Evolutionary conservation across 371 early-diverging fungal genomes (phyloP).

Genomic region (Lichtheimia ornata): DNA sequence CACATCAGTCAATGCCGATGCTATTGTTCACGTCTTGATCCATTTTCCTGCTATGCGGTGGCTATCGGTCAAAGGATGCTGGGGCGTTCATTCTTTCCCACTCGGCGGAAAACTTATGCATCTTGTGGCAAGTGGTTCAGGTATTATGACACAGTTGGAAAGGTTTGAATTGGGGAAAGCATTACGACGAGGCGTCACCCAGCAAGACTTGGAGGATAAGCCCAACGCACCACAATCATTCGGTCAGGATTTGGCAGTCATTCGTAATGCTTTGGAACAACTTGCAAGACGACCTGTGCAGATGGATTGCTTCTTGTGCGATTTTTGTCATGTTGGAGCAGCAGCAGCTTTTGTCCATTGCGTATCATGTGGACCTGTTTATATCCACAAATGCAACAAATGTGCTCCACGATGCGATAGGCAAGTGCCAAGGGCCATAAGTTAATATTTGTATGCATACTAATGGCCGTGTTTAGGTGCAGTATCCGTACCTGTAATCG

Average conservation of each 20-base stretch:
- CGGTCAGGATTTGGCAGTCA: conserved; percentile 24
- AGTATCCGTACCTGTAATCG: conserved; percentile 15
- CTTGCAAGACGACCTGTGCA: conserved; percentile 15
- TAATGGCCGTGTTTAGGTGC: conserved; percentile 12
- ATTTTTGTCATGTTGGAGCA: conserved; percentile 19
- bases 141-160: conserved; percentile 7
- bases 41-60: conserved; percentile 10
- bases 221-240: conserved; percentile 19
- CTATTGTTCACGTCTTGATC: conserved; percentile 12
- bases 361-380: conserved; percentile 17
- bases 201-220: conserved; percentile 11
- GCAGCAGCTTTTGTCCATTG: conserved; percentile 18
- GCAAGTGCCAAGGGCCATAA: conserved; percentile 1
- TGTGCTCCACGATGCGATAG: conserved; percentile 31
- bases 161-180: conserved; percentile 21
- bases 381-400: conserved; percentile 14
- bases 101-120: conserved; percentile 17
- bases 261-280: conserved; percentile 14
- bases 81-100: conserved; percentile 19
- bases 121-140: not conserved
- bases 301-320: conserved; percentile 25
- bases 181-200: conserved; percentile 18
- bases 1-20: conserved; percentile 9
- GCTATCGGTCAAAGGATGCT: conserved; percentile 20
- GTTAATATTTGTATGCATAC: not conserved